Base-by-base conservation (phyloP, 495 filamentous ascomycete genomes). In the Hyaloscypha hepaticicola region DNA sequence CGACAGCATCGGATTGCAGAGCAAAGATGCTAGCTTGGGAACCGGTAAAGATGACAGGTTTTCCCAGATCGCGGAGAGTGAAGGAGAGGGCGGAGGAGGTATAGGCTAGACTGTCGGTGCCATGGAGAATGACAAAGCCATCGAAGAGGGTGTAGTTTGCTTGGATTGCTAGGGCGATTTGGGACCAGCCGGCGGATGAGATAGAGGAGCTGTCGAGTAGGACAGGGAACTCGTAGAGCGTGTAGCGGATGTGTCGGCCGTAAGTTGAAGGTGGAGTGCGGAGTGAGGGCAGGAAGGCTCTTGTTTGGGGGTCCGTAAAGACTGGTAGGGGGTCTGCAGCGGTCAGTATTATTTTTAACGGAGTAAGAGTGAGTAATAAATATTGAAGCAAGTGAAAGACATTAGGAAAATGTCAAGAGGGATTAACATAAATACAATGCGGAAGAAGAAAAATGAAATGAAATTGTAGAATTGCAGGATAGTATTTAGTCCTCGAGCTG, bases 41-140 rank as follows among this genome's bases (percentile, higher is more conserved):
- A 0, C 93, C 94, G 8, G 92, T 97, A 21, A 98, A 78, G 58
- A 98, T 88, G 55, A 97, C 90, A 3, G 94, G 90, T 76, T 97
- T 97, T 7, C 92, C 93, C 1, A 99, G 81, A 70, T 96, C 90
- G 56, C 89, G 86, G 65, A 98, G 82, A 93, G 97, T 97, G 78
- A 97, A 98, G 68, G 90, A 93, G 56, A 98, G 79, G 2, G 93
- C 93, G 5, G 93, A 96, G 70, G 89, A 90, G 1, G 93, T 96
- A 74, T 97, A 97, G 11, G 93, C 66, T 59, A 98, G 79, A 60
- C 88, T 93, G 74, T 99, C 95, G 2, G 95, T 99, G 66, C 95
- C 95, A 75, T 99, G 95, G n/a, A 98, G 84, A 21, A 99, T 82
- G 11, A 99, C 93, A 72, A 99, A 99, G 24, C 88, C 93, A 75